Evolutionary conservation across 352 stramenopile species (phyloP), one percentile per base, ranked within the genome.

Genomic region (Globisporangium yorkense): DNA sequence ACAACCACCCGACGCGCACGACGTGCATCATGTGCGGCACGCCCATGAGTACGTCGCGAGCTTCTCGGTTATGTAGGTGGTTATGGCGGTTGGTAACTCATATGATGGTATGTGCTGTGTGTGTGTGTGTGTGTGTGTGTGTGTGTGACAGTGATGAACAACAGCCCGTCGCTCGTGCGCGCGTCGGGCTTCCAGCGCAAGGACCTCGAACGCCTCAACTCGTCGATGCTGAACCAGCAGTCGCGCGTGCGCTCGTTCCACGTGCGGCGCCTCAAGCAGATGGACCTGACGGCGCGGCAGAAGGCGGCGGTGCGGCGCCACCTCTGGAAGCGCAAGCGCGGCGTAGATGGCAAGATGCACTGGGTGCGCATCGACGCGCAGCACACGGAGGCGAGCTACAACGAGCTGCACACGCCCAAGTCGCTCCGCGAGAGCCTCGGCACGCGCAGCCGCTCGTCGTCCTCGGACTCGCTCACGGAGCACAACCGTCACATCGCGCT

Each of bases 1-100:
- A 91, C 61, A 92, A 94, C 69, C 84, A 94, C 63, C 82, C 82
- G 60, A 84, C 74, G 63, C 89, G 89, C 61, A 87, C 72, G 41
- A 70, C 63, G 47, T 94, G 84, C 57, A 83, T 94, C 58, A 90
- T 94, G 82, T 94, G 84, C 59, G 80, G 82, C 67, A 92, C 84
- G 24, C 78, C 82, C 40, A 43, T 54, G 40, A 63, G 55, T 67
- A 63, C 47, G 55, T 62, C 37, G 31, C 15, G 41, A 13, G 7
- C 15, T 29, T 31, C 16, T 63, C n/a, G 21, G 21, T 24, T 24
- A 24, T 24, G 21, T 24, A 24, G 21, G 21, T 24, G 21, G 21
- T 24, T 24, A 24, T 24, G 21, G 21, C 1, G 21, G 21, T 24
- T 24, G 0, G 21, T 24, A 24, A 24, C 21, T 24, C 21, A 24